Evolutionary conservation across 1,284 basidiomycete species (phyloP).

Genomic region (Boletus hoseneyae): DNA sequence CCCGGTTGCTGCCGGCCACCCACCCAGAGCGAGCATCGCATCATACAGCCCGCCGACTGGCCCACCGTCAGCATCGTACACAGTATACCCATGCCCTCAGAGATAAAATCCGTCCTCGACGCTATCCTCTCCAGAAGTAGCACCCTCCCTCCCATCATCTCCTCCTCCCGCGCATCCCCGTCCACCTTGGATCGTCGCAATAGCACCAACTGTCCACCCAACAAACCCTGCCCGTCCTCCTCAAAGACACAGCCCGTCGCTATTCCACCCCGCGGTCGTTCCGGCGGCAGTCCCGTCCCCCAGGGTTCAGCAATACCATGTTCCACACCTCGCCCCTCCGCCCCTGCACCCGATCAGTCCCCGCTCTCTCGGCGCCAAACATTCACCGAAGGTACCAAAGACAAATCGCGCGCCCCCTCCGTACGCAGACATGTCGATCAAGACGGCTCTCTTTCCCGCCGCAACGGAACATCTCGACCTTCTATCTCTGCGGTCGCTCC

Average conservation of each 20-base stretch:
- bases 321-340: slow-evolving; percentile 34
- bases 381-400: slow-evolving; percentile 40
- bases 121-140: slow-evolving; percentile 39
- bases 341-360: slow-evolving; percentile 39
- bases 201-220: slow-evolving; percentile 41
- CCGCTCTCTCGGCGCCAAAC: slow-evolving; percentile 46
- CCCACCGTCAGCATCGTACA: slow-evolving; percentile 69
- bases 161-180: slow-evolving; percentile 29
- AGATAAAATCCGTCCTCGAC: slow-evolving; percentile 64
- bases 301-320: slow-evolving; percentile 21
- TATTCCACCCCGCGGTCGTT: slow-evolving; percentile 32
- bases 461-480: slow-evolving; percentile 44
- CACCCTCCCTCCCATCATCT: slow-evolving; percentile 25
- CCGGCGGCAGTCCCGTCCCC: slow-evolving; percentile 32
- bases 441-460: slow-evolving; percentile 45
- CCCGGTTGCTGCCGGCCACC: slow-evolving; percentile 81
- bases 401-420: slow-evolving; percentile 56
- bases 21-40: slow-evolving; percentile 48
- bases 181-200: slow-evolving; percentile 49
- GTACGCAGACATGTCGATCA: slow-evolving; percentile 57
- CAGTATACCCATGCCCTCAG: slow-evolving; percentile 62
- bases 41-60: slow-evolving; percentile 76
- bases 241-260: slow-evolving; percentile 34
- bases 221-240: slow-evolving; percentile 30
- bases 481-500: slow-evolving; percentile 43